A percentile compares a stretch with the other conserved stretches of the same genome.
phyloP scores from a whole-genome alignment of 306 rosid species.

The Cucumis sativus region Cucumber_9930_V3 NC_026661.2:17091501-17092000 shows the following conservation, averaged over 20 bases:
- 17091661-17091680: constrained; percentile 68
- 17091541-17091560: constrained; percentile 50
- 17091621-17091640: constrained; percentile 88
- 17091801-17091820: constrained; percentile 85
- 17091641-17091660: constrained; percentile 55
- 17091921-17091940: constrained; percentile 53
- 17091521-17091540: constrained; percentile 55
- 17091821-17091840: constrained; percentile 47
- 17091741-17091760: constrained; percentile 68
- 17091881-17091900: constrained; percentile 79
- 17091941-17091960: constrained; percentile 34
- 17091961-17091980: constrained; percentile 1
- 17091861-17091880: constrained; percentile 92
- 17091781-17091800: constrained; percentile 51
- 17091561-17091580: constrained; percentile 25
- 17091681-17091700: constrained; percentile 90
- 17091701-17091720: constrained; percentile 74
- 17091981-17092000: not conserved
- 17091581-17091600: constrained; percentile 45
- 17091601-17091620: constrained; percentile 79
- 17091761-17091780: constrained; percentile 46
- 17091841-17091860: constrained; percentile 79
- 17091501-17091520: constrained; percentile 70
- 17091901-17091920: constrained; percentile 44
- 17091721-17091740: constrained; percentile 52